Evolutionary conservation across 139 green algal species (phyloP).

Genomic region (Microglena sp.): DNA sequence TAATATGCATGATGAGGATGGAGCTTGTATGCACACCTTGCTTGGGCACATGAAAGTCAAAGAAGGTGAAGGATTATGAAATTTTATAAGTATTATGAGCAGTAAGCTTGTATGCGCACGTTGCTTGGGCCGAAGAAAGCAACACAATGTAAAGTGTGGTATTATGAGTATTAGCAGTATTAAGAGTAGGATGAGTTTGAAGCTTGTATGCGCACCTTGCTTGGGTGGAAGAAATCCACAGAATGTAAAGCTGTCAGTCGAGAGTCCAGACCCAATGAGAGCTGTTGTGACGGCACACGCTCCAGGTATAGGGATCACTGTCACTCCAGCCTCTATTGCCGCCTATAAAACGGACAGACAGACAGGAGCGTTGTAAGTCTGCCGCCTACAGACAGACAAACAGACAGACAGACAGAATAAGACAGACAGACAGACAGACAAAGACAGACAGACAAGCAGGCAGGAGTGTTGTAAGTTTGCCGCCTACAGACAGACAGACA

Average conservation of each 20-base stretch:
- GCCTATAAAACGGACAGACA: not conserved
- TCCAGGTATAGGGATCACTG: constrained; percentile 54
- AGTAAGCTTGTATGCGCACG: not conserved
- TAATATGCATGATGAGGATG: too few relatives aligned
- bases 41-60: not conserved
- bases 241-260: constrained; percentile 59
- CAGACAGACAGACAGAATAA: not conserved
- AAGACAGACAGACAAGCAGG: not conserved
- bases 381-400: not conserved
- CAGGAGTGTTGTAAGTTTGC: not conserved
- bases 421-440: not conserved
- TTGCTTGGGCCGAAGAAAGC: constrained; percentile 70
- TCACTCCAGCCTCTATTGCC: constrained; percentile 28
- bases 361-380: not conserved
- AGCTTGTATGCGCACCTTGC: constrained; percentile 13
- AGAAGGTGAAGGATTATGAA: not conserved
- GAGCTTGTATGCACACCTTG: too few relatives aligned
- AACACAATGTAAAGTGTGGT: constrained; percentile 58
- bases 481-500: not conserved
- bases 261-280: constrained; percentile 66
- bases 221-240: constrained; percentile 78
- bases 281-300: constrained; percentile 64
- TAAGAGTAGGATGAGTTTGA: not conserved
- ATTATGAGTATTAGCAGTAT: not conserved
- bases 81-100: not conserved